Evolutionary conservation across 345 rosid genomes (phyloP).

Genomic region (Conringia planisiliqua): DNA sequence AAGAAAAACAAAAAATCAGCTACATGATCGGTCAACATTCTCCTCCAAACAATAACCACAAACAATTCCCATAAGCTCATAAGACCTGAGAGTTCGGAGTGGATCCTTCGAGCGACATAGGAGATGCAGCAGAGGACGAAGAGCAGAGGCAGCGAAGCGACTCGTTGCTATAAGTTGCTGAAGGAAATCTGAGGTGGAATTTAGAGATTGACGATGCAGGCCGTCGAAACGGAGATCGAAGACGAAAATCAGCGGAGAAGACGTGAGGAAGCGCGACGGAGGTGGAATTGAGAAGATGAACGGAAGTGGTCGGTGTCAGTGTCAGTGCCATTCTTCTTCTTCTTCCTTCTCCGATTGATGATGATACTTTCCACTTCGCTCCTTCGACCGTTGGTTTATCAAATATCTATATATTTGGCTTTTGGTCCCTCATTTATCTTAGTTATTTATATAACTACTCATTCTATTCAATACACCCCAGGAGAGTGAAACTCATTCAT

Average conservation of each 20-base stretch:
- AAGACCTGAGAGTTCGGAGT: constrained; percentile 50
- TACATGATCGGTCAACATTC: constrained; percentile 2
- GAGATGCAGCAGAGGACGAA: constrained; percentile 33
- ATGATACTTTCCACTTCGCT: not conserved
- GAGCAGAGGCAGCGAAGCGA: constrained; percentile 36
- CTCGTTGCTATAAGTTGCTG: constrained; percentile 3
- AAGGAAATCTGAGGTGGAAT: constrained; percentile 12
- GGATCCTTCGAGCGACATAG: constrained; percentile 52
- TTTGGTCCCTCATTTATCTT: not conserved
- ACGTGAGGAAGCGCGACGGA: constrained; percentile 17
- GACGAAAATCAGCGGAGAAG: constrained; percentile 6
- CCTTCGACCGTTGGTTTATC: constrained; percentile 22
- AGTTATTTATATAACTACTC: not conserved
- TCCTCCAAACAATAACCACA: not conserved
- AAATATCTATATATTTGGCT: not conserved
- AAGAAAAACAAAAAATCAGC: not conserved
- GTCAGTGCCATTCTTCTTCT: constrained; percentile 23
- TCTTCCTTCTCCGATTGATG: not conserved
- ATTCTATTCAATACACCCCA: not conserved
- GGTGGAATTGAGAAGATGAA: constrained; percentile 24
- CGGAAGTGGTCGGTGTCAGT: not conserved
- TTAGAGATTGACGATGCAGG: constrained; percentile 18
- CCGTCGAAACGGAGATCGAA: not conserved
- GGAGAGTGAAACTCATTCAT: not conserved
- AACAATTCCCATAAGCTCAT: not conserved